Conservation (phyloP, 371 early-diverging fungal genomes). For the Spraguea lophii region DNA sequence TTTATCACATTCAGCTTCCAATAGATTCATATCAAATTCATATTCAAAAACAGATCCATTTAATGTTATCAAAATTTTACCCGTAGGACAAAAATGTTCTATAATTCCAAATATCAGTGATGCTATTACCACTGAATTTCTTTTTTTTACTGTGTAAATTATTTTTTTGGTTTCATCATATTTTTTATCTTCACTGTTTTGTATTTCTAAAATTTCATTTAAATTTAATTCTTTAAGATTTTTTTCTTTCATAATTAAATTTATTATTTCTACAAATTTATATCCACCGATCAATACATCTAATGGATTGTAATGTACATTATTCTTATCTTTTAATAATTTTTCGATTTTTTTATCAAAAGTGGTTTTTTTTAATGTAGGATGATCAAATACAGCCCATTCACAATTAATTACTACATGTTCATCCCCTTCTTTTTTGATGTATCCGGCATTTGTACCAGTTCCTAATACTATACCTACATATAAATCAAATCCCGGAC, state of each 20-base stretch:
- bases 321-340: background rate
- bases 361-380: background rate
- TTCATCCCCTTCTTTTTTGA: background rate
- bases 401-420: conserved; percentile 3
- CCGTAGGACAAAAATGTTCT: too few relatives aligned
- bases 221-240: background rate
- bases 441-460: conserved; percentile 9
- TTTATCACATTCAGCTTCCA: too few relatives aligned
- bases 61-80: too few relatives aligned
- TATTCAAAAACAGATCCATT: too few relatives aligned
- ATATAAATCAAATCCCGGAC: background rate
- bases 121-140: too few relatives aligned
- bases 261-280: conserved; percentile 1
- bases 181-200: too few relatives aligned
- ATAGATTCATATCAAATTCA: too few relatives aligned
- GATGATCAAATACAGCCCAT: background rate
- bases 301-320: background rate
- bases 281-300: background rate
- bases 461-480: conserved; percentile 8
- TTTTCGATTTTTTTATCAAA: conserved; percentile 1
- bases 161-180: too few relatives aligned
- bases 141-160: too few relatives aligned
- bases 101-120: too few relatives aligned
- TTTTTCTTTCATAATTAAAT: background rate
- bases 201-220: too few relatives aligned